Percentiles rank a stretch among this genome's conserved stretches.
These are phyloP conservation scores for Amanita brunnescens DNA, from an alignment of 768 basidiomycete genomes.

Conservation along the genomic window DNA sequence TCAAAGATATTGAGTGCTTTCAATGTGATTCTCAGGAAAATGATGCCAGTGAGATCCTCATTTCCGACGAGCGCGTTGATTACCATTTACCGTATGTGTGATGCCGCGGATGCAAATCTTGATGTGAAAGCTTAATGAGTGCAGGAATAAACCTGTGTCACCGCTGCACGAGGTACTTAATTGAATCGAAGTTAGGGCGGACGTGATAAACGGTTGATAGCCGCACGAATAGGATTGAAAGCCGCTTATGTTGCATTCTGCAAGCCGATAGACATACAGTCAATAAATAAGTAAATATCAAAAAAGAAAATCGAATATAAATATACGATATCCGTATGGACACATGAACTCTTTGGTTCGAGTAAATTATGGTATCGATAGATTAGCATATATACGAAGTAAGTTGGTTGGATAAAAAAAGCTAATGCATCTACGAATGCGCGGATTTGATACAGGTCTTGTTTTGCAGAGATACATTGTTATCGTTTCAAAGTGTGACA, in stretches of 20 bases:
- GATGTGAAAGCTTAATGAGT: not conserved
- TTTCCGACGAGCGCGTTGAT: not conserved
- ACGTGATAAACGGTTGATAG: not conserved
- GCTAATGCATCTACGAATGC: not conserved
- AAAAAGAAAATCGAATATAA: not conserved
- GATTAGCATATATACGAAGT: not conserved
- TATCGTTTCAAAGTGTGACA: constrained; percentile 16
- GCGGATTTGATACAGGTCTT: not conserved
- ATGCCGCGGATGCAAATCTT: not conserved
- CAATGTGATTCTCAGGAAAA: no score
- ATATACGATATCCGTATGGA: not conserved
- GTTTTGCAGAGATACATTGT: not conserved
- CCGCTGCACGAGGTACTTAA: no score
- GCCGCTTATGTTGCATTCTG: not conserved
- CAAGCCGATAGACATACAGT: not conserved
- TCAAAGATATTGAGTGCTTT: no score
- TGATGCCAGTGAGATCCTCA: no score
- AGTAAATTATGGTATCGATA: not conserved
- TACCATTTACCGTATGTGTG: not conserved
- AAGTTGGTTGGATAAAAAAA: no score
- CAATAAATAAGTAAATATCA: not conserved
- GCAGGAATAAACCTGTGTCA: no score
- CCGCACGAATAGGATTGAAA: not conserved
- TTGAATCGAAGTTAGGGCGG: not conserved
- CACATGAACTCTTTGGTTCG: not conserved